Conservation (phyloP, 306 rosid genomes). For the Abrus pulchellus region DNA sequence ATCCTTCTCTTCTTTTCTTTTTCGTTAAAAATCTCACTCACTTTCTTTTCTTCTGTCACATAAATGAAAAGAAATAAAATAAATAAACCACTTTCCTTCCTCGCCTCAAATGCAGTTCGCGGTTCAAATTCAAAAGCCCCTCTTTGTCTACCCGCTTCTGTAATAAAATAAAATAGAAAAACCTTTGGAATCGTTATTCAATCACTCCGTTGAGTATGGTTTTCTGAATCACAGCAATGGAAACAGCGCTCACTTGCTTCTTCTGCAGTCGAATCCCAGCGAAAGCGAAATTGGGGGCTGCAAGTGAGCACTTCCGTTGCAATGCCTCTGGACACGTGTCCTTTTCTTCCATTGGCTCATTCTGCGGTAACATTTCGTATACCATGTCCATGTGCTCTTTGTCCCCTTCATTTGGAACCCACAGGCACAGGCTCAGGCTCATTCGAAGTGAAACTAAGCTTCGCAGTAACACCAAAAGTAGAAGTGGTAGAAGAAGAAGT, state of each 20-base stretch:
- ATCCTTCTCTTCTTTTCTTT: constrained; percentile 28
- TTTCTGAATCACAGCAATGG: constrained; percentile 41
- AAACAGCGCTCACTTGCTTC: constrained; percentile 49
- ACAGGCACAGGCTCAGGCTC: constrained; percentile 33
- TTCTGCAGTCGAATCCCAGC: constrained; percentile 53
- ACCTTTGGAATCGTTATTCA: too few relatives aligned
- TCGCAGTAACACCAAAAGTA: constrained; percentile 8
- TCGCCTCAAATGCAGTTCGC: constrained; percentile 55
- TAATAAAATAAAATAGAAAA: background rate
- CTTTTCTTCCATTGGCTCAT: constrained; percentile 11
- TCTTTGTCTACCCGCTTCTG: background rate
- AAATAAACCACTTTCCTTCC: constrained; percentile 38
- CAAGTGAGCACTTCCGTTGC: constrained; percentile 33
- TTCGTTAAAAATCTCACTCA: constrained; percentile 37
- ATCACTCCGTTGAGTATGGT: background rate
- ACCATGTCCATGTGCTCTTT: constrained; percentile 35
- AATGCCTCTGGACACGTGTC: constrained; percentile 34
- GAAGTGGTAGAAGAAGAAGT: constrained; percentile 36
- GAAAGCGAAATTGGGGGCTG: constrained; percentile 23
- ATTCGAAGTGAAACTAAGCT: constrained; percentile 45
- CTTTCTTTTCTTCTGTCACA: constrained; percentile 1
- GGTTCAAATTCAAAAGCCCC: constrained; percentile 53
- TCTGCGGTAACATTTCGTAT: constrained; percentile 43
- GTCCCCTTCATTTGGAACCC: constrained; percentile 39
- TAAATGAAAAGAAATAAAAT: background rate